Evolutionary conservation across 345 rosid species (phyloP).

Genomic region (Gossypium stocksii): DNA sequence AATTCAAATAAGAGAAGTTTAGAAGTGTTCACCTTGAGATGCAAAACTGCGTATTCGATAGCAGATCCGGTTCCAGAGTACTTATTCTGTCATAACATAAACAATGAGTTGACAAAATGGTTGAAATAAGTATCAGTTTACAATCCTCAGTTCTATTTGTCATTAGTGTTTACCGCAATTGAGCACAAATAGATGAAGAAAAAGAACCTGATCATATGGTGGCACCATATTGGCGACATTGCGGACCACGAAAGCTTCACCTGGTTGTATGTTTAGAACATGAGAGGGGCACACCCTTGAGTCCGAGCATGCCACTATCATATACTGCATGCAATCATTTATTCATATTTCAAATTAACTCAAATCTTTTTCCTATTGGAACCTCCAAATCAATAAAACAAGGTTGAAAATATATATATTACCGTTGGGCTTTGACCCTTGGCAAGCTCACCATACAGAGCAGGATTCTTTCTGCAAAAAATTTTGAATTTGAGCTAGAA

Average conservation of each 20-base stretch:
- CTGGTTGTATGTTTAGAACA: slow-evolving; percentile 76
- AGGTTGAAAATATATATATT: background rate
- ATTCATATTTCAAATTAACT: background rate
- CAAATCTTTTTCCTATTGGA: too few species aligned
- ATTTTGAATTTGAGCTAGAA: background rate
- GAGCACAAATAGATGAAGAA: background rate
- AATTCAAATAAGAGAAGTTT: background rate
- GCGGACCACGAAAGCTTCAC: slow-evolving; percentile 91
- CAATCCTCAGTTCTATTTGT: too few species aligned
- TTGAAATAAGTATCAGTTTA: too few species aligned
- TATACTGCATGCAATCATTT: slow-evolving; percentile 43
- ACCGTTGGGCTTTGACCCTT: slow-evolving; percentile 77
- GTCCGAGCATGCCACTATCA: slow-evolving; percentile 97
- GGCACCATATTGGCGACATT: slow-evolving; percentile 91
- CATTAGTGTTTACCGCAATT: too few species aligned
- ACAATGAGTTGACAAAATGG: background rate
- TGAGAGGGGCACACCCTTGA: slow-evolving; percentile 96
- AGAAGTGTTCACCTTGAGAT: slow-evolving; percentile 61
- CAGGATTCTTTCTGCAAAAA: slow-evolving; percentile 59
- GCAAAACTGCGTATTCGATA: slow-evolving; percentile 85
- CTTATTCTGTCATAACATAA: slow-evolving; percentile 16
- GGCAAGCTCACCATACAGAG: slow-evolving; percentile 62
- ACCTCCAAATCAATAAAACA: background rate
- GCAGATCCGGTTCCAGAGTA: slow-evolving; percentile 78
- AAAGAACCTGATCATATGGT: slow-evolving; percentile 55